A percentile compares a stretch with the other conserved stretches of the same genome.
These are phyloP conservation scores for Salvia sclarea DNA, from an alignment of 305 asterid genomes.

Conservation along the genomic window DNA sequence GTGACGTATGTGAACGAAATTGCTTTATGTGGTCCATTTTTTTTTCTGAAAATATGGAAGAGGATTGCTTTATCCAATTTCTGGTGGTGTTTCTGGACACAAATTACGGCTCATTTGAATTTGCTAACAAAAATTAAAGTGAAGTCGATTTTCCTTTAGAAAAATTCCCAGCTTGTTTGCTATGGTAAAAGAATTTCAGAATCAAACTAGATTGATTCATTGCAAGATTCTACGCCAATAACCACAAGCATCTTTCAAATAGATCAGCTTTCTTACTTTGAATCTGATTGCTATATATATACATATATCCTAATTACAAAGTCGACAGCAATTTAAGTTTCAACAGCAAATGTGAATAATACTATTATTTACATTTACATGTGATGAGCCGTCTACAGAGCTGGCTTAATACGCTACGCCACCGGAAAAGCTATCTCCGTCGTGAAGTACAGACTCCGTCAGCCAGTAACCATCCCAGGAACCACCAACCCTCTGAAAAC, in stretches of 20 bases:
- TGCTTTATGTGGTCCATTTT: not conserved
- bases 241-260: conserved; percentile 21
- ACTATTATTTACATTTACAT: conserved; percentile 20
- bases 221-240: not conserved
- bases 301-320: conserved; percentile 9
- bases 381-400: conserved; percentile 18
- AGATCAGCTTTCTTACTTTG: conserved; percentile 1
- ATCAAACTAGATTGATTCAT: not conserved
- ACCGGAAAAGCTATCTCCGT: conserved; percentile 84
- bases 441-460: conserved; percentile 83
- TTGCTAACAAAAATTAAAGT: too few relatives aligned
- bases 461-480: conserved; percentile 99
- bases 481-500: conserved; percentile 81
- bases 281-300: not conserved
- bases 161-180: too few relatives aligned
- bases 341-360: conserved; percentile 10
- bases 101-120: too few relatives aligned
- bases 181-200: not conserved
- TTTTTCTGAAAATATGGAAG: too few relatives aligned
- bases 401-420: conserved; percentile 60
- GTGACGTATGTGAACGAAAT: too few relatives aligned
- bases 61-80: too few relatives aligned
- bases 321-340: conserved; percentile 3
- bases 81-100: too few relatives aligned
- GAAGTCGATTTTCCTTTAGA: too few relatives aligned